Percentiles rank a stretch among this genome's conserved stretches.
Evolutionary conservation across 139 green algal species (phyloP).

Genomic region (Chlorella sp.): DNA sequence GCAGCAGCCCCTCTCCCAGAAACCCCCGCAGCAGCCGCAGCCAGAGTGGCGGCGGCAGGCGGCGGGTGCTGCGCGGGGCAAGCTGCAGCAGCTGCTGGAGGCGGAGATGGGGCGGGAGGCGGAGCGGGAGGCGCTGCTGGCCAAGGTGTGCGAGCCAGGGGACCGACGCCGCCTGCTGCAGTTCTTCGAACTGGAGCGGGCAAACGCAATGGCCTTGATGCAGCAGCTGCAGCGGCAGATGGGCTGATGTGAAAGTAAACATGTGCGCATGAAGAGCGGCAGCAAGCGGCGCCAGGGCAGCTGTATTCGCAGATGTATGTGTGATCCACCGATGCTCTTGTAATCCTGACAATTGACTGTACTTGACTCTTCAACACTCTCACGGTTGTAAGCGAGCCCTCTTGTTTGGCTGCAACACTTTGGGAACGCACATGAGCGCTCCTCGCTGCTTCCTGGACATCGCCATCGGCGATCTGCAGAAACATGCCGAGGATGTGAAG

Average conservation of each 20-base stretch:
- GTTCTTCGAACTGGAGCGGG: conserved; percentile 17
- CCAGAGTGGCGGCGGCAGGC: background rate
- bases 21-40: background rate
- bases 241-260: background rate
- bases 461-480: conserved; percentile 62
- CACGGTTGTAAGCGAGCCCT: too few species aligned
- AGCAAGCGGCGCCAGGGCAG: too few species aligned
- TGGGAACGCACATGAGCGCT: background rate
- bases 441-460: conserved; percentile 63
- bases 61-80: background rate
- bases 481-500: conserved; percentile 30
- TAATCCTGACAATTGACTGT: too few species aligned
- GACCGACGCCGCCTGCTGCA: background rate
- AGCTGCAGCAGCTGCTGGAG: conserved; percentile 26
- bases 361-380: background rate
- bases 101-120: conserved; percentile 16
- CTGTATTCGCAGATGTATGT: too few species aligned
- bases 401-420: background rate
- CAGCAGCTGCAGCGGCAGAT: conserved; percentile 26
- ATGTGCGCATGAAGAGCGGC: too few species aligned
- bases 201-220: conserved; percentile 9
- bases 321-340: too few species aligned
- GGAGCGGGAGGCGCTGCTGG: conserved; percentile 4
- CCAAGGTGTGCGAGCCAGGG: background rate
- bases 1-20: background rate